Conservation (phyloP, 2,329 filamentous ascomycete genomes). For the Monilinia laxa region DNA sequence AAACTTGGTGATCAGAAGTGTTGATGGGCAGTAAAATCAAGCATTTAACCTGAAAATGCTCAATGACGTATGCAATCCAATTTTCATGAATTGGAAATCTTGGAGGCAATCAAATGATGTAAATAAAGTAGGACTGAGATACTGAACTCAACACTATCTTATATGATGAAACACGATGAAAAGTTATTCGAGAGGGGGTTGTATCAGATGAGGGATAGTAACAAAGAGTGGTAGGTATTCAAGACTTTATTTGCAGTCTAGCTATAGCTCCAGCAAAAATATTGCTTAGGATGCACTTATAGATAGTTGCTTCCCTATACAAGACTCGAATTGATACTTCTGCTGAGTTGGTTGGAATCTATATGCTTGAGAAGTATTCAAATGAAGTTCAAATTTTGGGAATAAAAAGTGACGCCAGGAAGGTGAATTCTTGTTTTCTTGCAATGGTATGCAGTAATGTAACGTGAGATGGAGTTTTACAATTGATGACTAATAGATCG, state of each 20-base stretch:
- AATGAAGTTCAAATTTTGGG: background rate
- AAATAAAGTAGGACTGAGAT: background rate
- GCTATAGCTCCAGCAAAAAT: background rate
- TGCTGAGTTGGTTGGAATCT: background rate
- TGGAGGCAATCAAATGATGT: background rate
- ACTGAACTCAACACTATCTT: background rate
- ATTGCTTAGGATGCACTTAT: background rate
- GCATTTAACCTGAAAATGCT: constrained; percentile 4
- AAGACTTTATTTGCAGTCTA: too few relatives aligned
- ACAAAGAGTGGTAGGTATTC: too few relatives aligned
- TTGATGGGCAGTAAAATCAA: constrained; percentile 4
- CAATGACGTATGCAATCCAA: constrained; percentile 11
- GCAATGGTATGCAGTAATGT: too few relatives aligned
- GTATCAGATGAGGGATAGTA: too few relatives aligned
- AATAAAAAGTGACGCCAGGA: too few relatives aligned
- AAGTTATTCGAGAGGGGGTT: too few relatives aligned
- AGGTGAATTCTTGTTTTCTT: too few relatives aligned
- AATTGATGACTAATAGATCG: background rate
- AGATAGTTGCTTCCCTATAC: background rate
- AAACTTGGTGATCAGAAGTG: background rate
- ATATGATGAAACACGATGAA: too few relatives aligned
- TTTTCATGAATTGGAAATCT: constrained; percentile 8
- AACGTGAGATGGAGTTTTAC: too few relatives aligned
- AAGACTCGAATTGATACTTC: background rate
- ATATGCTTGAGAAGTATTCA: background rate